phyloP scores from a whole-genome alignment of 2,329 filamentous ascomycete genomes.

The Celoporthe dispersa region DNA sequence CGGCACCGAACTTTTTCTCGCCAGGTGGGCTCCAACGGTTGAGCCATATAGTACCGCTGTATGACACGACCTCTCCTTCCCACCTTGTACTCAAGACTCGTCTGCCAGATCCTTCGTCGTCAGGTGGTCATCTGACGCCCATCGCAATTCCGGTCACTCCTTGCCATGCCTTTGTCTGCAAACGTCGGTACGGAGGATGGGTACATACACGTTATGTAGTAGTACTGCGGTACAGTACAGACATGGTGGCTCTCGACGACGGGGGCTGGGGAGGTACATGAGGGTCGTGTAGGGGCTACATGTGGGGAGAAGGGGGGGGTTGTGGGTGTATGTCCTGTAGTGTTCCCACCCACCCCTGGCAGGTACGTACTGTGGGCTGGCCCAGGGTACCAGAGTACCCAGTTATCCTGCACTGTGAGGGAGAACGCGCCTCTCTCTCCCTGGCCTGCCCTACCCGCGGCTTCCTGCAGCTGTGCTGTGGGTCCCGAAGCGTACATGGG shows the following conservation, averaged over 20 bases:
- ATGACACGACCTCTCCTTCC: neutral
- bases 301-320: neutral
- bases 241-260: neutral
- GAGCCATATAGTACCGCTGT: neutral
- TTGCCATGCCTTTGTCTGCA: neutral
- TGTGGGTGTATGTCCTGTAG: neutral
- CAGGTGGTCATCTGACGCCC: constrained; percentile 1
- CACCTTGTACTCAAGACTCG: neutral
- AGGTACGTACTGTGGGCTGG: neutral
- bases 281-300: neutral
- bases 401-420: neutral
- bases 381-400: neutral
- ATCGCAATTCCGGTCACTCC: constrained; percentile 18
- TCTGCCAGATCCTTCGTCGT: constrained; percentile 1
- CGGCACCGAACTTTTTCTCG: neutral
- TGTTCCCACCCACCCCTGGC: neutral
- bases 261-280: neutral
- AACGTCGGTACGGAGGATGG: neutral
- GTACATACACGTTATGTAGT: neutral
- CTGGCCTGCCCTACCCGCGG: constrained; percentile 6
- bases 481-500: constrained; percentile 7
- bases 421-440: neutral
- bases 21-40: neutral
- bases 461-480: constrained; percentile 1
- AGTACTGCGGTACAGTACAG: neutral